Percentiles rank a stretch among this genome's conserved stretches.
Evolutionary conservation across 2,329 filamentous ascomycete genomes (phyloP).

Genomic region (Botrytis sinoallii): DNA sequence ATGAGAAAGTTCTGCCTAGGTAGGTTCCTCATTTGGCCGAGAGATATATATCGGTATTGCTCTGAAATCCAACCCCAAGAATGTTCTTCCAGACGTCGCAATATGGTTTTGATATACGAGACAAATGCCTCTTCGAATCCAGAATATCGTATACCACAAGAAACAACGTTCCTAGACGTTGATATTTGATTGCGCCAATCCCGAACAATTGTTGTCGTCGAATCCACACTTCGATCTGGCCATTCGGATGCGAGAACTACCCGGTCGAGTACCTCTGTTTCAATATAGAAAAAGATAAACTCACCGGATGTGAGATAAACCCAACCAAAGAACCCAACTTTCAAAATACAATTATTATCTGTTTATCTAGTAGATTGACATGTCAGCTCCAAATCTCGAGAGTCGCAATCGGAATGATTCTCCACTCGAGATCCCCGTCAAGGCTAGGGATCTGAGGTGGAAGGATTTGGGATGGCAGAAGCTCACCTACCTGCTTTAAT

Average conservation of each 20-base stretch:
- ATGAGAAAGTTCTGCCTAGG: not conserved
- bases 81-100: not conserved
- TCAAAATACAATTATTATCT: constrained; percentile 23
- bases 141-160: not conserved
- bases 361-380: constrained; percentile 15
- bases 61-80: not conserved
- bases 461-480: not conserved
- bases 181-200: not conserved
- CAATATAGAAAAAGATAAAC: constrained; percentile 9
- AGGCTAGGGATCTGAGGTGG: not conserved
- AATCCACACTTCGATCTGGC: not conserved
- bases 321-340: not conserved
- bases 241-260: constrained; percentile 1
- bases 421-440: not conserved
- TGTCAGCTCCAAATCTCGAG: not conserved
- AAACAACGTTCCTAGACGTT: not conserved
- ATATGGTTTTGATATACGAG: not conserved
- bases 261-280: constrained; percentile 4
- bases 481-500: constrained; percentile 26
- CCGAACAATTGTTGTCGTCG: constrained; percentile 6
- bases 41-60: not conserved
- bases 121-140: not conserved
- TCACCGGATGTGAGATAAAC: constrained; percentile 17
- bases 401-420: not conserved
- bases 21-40: not conserved